phyloP scores from a whole-genome alignment of 2,329 filamentous ascomycete genomes.

The Cladobotryum mycophilum region DNA sequence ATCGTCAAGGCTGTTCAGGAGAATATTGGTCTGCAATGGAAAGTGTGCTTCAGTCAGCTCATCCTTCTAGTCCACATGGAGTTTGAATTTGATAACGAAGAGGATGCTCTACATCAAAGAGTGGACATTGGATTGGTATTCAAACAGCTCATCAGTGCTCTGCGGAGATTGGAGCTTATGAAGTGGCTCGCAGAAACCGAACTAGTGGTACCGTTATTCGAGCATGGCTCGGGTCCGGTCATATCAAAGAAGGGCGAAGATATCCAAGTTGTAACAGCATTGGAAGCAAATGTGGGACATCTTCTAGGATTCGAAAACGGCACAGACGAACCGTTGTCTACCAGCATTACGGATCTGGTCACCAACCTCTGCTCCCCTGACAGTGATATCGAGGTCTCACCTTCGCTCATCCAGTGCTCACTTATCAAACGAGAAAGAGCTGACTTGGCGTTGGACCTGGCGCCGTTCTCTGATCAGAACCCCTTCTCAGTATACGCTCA shows the following conservation, averaged over 20 bases:
- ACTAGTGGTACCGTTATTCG: slow-evolving; percentile 43
- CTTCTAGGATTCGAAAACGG: slow-evolving; percentile 55
- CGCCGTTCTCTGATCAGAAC: slow-evolving; percentile 49
- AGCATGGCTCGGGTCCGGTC: slow-evolving; percentile 26
- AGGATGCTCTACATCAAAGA: slow-evolving; percentile 54
- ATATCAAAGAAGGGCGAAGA: slow-evolving; percentile 40
- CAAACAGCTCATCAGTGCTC: slow-evolving; percentile 59
- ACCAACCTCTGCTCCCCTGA: slow-evolving; percentile 58
- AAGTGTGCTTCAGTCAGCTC: slow-evolving; percentile 73
- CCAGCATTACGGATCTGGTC: slow-evolving; percentile 60
- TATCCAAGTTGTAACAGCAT: slow-evolving; percentile 46
- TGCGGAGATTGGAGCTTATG: slow-evolving; percentile 69
- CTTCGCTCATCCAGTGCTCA: slow-evolving; percentile 55
- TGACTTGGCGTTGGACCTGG: slow-evolving; percentile 53
- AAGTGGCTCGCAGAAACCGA: slow-evolving; percentile 60
- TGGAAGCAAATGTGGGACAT: slow-evolving; percentile 56
- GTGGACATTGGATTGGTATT: slow-evolving; percentile 66
- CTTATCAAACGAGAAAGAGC: slow-evolving; percentile 53
- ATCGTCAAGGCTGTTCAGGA: slow-evolving; percentile 75
- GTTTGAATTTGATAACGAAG: slow-evolving; percentile 68
- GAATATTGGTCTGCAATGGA: slow-evolving; percentile 64
- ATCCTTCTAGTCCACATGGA: slow-evolving; percentile 82
- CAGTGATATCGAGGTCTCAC: slow-evolving; percentile 59
- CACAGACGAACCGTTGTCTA: slow-evolving; percentile 45
- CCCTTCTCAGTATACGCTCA: slow-evolving; percentile 74